These are phyloP conservation scores for Helichrysum umbraculigerum DNA, from an alignment of 129 eudicot species.

Conservation along the genomic window DNA sequence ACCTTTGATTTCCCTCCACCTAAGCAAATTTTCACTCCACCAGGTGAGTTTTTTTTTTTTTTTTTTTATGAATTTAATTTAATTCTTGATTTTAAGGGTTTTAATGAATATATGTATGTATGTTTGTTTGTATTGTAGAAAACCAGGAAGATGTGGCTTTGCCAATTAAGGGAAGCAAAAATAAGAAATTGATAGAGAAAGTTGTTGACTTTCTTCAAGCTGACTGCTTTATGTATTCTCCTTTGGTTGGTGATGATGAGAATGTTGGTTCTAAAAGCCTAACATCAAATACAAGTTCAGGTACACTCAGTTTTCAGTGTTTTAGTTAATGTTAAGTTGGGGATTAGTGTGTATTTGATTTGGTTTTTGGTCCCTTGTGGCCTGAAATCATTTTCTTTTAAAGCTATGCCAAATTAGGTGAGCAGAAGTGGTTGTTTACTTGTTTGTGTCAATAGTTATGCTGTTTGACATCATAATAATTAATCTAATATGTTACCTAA, in stretches of 20 bases:
- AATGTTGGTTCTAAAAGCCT: conserved; percentile 19
- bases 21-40: conserved; percentile 13
- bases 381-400: not conserved
- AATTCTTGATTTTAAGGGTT: not conserved
- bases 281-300: conserved; percentile 12
- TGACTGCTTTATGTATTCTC: conserved; percentile 35
- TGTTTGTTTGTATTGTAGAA: conserved; percentile 24
- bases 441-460: not conserved
- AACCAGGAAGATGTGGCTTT: conserved; percentile 28
- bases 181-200: conserved; percentile 24
- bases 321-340: not conserved
- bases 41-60: conserved; percentile 11
- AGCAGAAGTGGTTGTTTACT: not conserved
- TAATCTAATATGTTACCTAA: not conserved
- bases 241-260: conserved; percentile 22
- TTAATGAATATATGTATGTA: not conserved
- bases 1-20: conserved; percentile 35
- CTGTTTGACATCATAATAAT: not conserved
- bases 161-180: conserved; percentile 13
- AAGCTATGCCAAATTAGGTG: not conserved
- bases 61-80: not conserved
- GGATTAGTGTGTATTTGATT: not conserved
- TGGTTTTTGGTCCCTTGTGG: not conserved
- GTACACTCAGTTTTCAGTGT: conserved; percentile 3
- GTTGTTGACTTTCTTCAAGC: conserved; percentile 29